Percentiles rank a stretch among this genome's conserved stretches.
phyloP scores from a whole-genome alignment of 2,329 filamentous ascomycete species.

The Hypomyces perniciosus region DNA sequence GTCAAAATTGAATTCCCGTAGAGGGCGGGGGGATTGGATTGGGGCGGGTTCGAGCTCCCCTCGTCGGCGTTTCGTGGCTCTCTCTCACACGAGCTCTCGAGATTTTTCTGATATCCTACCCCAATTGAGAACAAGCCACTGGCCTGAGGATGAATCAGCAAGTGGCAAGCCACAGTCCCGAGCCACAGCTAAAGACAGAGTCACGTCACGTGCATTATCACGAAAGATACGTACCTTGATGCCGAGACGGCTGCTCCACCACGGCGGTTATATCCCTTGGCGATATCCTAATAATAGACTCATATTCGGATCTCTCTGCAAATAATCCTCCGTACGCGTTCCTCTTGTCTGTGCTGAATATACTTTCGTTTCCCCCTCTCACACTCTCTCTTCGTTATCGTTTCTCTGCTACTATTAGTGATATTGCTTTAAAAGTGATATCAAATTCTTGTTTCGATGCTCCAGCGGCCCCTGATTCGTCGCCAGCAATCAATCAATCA shows the following conservation, averaged over 20 bases:
- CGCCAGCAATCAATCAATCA: background rate
- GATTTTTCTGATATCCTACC: conserved; percentile 24
- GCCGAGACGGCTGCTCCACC: background rate
- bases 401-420: background rate
- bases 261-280: background rate
- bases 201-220: background rate
- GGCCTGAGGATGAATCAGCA: conserved; percentile 8
- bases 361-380: background rate
- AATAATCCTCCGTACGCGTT: no score
- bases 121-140: conserved; percentile 10
- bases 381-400: background rate
- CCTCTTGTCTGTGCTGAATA: no score
- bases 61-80: conserved; percentile 11
- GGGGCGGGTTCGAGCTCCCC: conserved; percentile 6
- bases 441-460: background rate
- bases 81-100: conserved; percentile 25
- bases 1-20: conserved; percentile 4
- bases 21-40: conserved; percentile 3
- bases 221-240: no score
- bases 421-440: background rate
- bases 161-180: background rate
- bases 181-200: background rate
- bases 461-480: background rate
- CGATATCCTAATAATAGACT: background rate
- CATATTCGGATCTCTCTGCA: no score